Percentiles rank a stretch among this genome's conserved stretches.
Conservation (phyloP, 306 rosid genomes). For the Inga laurina region DNA sequence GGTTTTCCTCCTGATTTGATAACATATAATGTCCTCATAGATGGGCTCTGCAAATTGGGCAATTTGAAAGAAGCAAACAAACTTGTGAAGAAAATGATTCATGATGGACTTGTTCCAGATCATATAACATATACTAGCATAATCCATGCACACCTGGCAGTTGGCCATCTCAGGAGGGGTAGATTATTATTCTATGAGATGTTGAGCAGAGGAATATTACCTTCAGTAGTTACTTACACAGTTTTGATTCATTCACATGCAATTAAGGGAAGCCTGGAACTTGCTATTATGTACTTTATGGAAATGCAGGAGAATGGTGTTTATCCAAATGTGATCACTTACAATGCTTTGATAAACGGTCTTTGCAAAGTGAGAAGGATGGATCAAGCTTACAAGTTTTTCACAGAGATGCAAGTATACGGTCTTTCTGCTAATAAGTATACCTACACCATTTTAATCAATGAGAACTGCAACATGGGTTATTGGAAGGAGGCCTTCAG, state of each 20-base stretch:
- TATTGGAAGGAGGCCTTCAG: slow-evolving; percentile 73
- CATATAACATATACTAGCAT: slow-evolving; percentile 77
- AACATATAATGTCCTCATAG: slow-evolving; percentile 67
- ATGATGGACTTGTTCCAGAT: slow-evolving; percentile 61
- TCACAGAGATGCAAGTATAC: slow-evolving; percentile 65
- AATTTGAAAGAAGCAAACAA: slow-evolving; percentile 55
- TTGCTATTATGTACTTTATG: slow-evolving; percentile 59
- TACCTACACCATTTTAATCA: slow-evolving; percentile 79
- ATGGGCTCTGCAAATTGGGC: slow-evolving; percentile 61
- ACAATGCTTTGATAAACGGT: slow-evolving; percentile 80
- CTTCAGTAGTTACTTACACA: slow-evolving; percentile 82
- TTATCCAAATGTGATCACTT: slow-evolving; percentile 77
- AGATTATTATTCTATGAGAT: slow-evolving; percentile 58
- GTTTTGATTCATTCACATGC: slow-evolving; percentile 75
- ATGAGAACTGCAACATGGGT: slow-evolving; percentile 60
- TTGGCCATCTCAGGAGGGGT: slow-evolving; percentile 60
- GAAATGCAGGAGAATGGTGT: slow-evolving; percentile 71
- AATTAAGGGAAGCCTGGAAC: slow-evolving; percentile 50
- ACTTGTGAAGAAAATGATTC: slow-evolving; percentile 54
- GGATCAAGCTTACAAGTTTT: slow-evolving; percentile 55
- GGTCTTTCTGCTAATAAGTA: slow-evolving; percentile 76
- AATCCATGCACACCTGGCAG: slow-evolving; percentile 65
- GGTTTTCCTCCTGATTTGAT: slow-evolving; percentile 74
- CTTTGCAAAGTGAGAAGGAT: slow-evolving; percentile 60
- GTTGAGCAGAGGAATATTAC: slow-evolving; percentile 61